Percentiles rank a stretch among this genome's conserved stretches.
Evolutionary conservation across 495 filamentous ascomycete species (phyloP).

Genomic region (Penicillium arizonense): DNA sequence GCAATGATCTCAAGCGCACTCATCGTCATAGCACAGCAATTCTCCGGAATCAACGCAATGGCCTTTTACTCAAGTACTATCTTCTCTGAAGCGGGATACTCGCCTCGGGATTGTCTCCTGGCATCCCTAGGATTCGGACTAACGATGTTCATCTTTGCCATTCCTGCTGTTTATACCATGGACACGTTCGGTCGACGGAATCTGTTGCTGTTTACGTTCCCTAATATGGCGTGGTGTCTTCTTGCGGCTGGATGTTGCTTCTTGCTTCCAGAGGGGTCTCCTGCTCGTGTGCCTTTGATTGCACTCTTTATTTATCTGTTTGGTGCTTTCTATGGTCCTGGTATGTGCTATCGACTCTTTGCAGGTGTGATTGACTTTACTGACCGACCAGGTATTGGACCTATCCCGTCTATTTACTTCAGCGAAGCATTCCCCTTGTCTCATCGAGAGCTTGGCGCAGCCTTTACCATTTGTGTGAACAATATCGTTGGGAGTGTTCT

Average conservation of each 20-base stretch:
- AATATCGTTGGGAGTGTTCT: conserved; percentile 10
- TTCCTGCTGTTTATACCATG: conserved; percentile 79
- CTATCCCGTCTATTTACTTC: conserved; percentile 69
- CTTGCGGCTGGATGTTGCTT: conserved; percentile 69
- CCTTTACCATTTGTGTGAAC: conserved; percentile 15
- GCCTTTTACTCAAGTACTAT: conserved; percentile 81
- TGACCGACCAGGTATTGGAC: conserved; percentile 41
- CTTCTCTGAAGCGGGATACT: conserved; percentile 63
- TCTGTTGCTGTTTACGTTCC: conserved; percentile 79
- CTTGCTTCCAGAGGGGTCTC: conserved; percentile 50
- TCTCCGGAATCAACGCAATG: conserved; percentile 74
- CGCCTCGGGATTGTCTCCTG: conserved; percentile 56
- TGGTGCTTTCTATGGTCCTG: conserved; percentile 62
- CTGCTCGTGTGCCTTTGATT: conserved; percentile 56
- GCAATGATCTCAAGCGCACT: conserved; percentile 61
- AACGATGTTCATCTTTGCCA: conserved; percentile 77
- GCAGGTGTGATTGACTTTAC: neutral
- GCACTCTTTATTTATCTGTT: conserved; percentile 66
- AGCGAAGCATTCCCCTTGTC: conserved; percentile 77
- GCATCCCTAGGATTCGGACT: conserved; percentile 77
- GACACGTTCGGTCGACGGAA: conserved; percentile 77
- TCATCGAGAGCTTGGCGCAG: conserved; percentile 46
- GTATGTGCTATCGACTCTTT: conserved; percentile 21
- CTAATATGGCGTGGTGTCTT: conserved; percentile 77
- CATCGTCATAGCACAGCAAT: conserved; percentile 76